Evolutionary conservation across 139 green algal species (phyloP), one percentile per base, ranked within the genome.

Genomic region (Limnomonas spitsbergensis): DNA sequence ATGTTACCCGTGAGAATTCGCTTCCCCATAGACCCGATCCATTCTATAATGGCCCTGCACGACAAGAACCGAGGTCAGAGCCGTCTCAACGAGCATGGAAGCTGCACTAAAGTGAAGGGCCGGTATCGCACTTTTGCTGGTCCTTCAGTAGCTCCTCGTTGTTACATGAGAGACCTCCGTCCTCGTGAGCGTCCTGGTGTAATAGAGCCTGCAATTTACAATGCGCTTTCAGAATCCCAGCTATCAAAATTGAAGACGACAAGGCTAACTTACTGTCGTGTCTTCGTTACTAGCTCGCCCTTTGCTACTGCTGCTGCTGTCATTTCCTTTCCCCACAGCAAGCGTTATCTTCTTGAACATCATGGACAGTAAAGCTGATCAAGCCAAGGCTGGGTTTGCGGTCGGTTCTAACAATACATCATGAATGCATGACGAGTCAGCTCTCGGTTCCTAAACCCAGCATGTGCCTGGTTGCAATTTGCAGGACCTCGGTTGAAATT

Each of bases 1-100:
- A 96, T 82, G 78, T 91, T 91, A 56, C 92, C 92, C 9, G 75
- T 85, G 2, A 94, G 77, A 38, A 95, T 69, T 31, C 89, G 86
- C 53, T 84, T 87, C 26, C 93, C 93, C 82, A 95, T 84, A 14
- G 84, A 78, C 69, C 86, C 92, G 4, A 95, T 83, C 80, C 93
- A 89, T 40, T 89, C 76, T n/a, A 89, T 82, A 34, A 94, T 86
- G 53, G 87, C 90, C 52, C 89, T 93, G 85, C 61, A 68, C 32
- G 27, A n/a, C n/a, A n/a, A n/a, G n/a, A 37, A 37, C 9, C 29
- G 47, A 9, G 6, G 40, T 3, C 3, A 6, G 2, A n/a, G 6
- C 7, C 6, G 31, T 14, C 3, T n/a, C 14, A n/a, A 2, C 47
- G 40, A 37, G 40, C 31, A 26, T 38, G 61, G 61, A 34, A 26